phyloP scores from a whole-genome alignment of 305 asterid species.

The Plantago coronopus region DNA sequence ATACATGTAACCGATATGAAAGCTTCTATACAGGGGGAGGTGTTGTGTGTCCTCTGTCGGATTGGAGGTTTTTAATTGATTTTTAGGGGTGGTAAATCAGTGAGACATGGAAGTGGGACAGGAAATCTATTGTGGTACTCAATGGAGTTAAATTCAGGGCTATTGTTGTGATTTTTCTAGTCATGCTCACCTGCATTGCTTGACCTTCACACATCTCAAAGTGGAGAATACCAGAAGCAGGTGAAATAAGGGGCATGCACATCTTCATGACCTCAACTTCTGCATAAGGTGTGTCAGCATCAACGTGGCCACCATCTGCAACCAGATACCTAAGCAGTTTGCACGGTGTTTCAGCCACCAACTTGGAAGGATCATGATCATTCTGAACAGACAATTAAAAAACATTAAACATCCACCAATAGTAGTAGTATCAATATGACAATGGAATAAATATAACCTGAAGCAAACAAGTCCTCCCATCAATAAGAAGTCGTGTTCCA shows the following conservation, averaged over 20 bases:
- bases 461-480: constrained; percentile 98
- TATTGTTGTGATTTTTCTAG: neutral
- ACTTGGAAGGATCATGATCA: constrained; percentile 96
- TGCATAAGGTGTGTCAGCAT: constrained; percentile 88
- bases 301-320: constrained; percentile 77
- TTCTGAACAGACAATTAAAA: constrained; percentile 46
- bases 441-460: constrained; percentile 44
- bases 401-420: constrained; percentile 13
- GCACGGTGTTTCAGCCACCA: constrained; percentile 97
- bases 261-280: constrained; percentile 99
- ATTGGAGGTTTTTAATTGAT: too few relatives aligned
- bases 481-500: constrained; percentile 97
- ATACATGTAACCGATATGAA: neutral
- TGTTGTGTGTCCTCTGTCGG: too few relatives aligned
- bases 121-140: too few relatives aligned
- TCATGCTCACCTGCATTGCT: constrained; percentile 79
- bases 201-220: constrained; percentile 91
- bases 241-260: constrained; percentile 99
- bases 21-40: neutral
- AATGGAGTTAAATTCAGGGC: neutral
- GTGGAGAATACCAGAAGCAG: constrained; percentile 85
- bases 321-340: constrained; percentile 85
- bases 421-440: neutral
- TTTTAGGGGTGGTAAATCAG: too few relatives aligned
- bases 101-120: too few relatives aligned